phyloP scores from a whole-genome alignment of 768 basidiomycete genomes.

The Fibroporia radiculosa region DNA sequence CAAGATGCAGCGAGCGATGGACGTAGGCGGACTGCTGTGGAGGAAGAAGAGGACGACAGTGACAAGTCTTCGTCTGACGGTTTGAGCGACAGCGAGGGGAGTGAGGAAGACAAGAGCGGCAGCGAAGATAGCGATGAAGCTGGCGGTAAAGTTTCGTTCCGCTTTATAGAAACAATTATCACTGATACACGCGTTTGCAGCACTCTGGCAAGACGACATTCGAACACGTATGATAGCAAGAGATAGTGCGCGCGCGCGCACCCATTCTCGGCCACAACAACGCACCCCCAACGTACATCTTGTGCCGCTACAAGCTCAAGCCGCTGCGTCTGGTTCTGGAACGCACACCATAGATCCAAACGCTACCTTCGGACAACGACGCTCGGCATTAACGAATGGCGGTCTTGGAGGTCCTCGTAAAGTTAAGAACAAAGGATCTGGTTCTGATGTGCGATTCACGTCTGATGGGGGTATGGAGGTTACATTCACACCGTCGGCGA shows the following conservation, averaged over 20 bases:
- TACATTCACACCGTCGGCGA: conserved; percentile 64
- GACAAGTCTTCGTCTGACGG: conserved; percentile 52
- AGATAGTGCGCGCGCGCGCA: conserved; percentile 5
- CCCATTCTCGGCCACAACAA: conserved; percentile 11
- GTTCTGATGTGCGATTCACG: conserved; percentile 16
- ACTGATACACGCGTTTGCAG: conserved; percentile 8
- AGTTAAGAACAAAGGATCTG: conserved; percentile 11
- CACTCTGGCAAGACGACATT: conserved; percentile 21
- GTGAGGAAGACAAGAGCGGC: conserved; percentile 27
- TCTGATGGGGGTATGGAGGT: conserved; percentile 74
- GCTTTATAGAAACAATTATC: background rate
- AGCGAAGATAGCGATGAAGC: conserved; percentile 42
- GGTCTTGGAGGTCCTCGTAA: conserved; percentile 6
- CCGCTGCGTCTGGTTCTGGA: conserved; percentile 21
- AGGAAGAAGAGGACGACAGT: conserved; percentile 85
- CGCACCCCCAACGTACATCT: conserved; percentile 50
- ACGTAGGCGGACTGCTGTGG: conserved; percentile 68
- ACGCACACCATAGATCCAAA: conserved; percentile 34
- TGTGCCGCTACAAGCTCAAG: conserved; percentile 53
- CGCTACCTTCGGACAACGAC: conserved; percentile 68
- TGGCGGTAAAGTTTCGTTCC: conserved; percentile 22
- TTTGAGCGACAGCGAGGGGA: conserved; percentile 20
- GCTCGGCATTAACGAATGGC: conserved; percentile 15
- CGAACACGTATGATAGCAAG: conserved; percentile 19
- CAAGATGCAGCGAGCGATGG: conserved; percentile 8